Conservation (phyloP, 1,139 yeast genomes). For the Geotrichum aggregatum region DNA sequence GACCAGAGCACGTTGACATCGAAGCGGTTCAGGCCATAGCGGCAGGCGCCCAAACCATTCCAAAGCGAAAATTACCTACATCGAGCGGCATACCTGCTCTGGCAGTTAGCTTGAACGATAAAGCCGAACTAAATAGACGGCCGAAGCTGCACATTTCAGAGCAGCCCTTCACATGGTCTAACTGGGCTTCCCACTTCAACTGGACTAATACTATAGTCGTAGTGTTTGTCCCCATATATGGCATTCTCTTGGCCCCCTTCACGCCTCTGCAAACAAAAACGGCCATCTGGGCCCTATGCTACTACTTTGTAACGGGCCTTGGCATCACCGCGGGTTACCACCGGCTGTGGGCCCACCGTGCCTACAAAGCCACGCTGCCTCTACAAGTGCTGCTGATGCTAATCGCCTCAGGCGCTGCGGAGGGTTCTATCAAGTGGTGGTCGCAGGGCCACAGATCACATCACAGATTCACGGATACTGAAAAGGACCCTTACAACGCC, state of each 20-base stretch:
- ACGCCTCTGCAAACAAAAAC: slow-evolving; percentile 65
- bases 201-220: slow-evolving; percentile 89
- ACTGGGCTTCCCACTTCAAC: slow-evolving; percentile 86
- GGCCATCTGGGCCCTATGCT: slow-evolving; percentile 52
- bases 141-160: slow-evolving; percentile 75
- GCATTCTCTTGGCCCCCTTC: slow-evolving; percentile 50
- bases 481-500: slow-evolving; percentile 96
- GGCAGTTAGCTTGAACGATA: slow-evolving; percentile 39
- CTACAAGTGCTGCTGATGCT: slow-evolving; percentile 69
- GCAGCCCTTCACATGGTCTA: slow-evolving; percentile 78
- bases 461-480: slow-evolving; percentile 95
- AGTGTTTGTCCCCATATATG: slow-evolving; percentile 62
- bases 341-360: slow-evolving; percentile 81
- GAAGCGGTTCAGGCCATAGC: slow-evolving; percentile 69
- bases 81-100: slow-evolving; percentile 61
- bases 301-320: slow-evolving; percentile 71
- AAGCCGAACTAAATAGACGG: slow-evolving; percentile 30
- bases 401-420: slow-evolving; percentile 91
- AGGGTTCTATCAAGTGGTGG: slow-evolving; percentile 99
- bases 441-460: slow-evolving; percentile 95
- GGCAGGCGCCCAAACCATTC: slow-evolving; percentile 79
- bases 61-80: slow-evolving; percentile 39
- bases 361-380: slow-evolving; percentile 73
- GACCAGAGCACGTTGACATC: too few relatives aligned
- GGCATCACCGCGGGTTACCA: slow-evolving; percentile 97